Evolutionary conservation across 2,329 filamentous ascomycete species (phyloP).

Genomic region (Epichloe uncinata): DNA sequence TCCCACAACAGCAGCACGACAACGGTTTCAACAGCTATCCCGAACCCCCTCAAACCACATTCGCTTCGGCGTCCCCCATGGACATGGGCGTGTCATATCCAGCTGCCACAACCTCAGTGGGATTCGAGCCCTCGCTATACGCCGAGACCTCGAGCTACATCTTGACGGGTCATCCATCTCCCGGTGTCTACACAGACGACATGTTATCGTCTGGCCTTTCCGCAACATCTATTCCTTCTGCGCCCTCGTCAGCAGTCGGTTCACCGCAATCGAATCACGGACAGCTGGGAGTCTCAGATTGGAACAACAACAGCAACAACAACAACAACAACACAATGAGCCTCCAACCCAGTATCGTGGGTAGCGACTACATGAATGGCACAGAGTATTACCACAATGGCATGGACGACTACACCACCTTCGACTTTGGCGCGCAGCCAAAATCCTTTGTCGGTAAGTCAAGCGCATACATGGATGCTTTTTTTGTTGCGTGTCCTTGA

Average conservation of each 20-base stretch:
- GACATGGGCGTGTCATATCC: constrained; percentile 31
- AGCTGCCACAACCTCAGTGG: constrained; percentile 17
- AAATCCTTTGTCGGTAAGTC: constrained; percentile 47
- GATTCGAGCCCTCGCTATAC: constrained; percentile 35
- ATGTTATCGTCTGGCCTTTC: constrained; percentile 44
- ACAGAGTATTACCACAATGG: constrained; percentile 39
- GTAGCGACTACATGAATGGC: constrained; percentile 39
- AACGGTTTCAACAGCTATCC: constrained; percentile 33
- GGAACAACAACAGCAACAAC: constrained; percentile 26
- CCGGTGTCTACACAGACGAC: constrained; percentile 37
- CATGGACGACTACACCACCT: constrained; percentile 37
- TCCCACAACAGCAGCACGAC: constrained; percentile 14
- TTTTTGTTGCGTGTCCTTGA: background rate
- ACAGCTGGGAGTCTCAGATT: constrained; percentile 45
- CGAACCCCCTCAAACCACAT: constrained; percentile 26
- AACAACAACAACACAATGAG: constrained; percentile 32
- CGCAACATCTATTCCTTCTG: constrained; percentile 47
- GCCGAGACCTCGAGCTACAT: constrained; percentile 30
- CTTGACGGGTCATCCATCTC: constrained; percentile 34
- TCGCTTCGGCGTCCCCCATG: constrained; percentile 30
- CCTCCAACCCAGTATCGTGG: constrained; percentile 50
- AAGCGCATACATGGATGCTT: background rate
- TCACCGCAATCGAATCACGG: constrained; percentile 52
- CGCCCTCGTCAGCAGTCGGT: constrained; percentile 52
- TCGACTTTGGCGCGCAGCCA: constrained; percentile 30